phyloP scores from a whole-genome alignment of 352 stramenopile genomes.

The Phytophthora macrochlamydospora region DNA sequence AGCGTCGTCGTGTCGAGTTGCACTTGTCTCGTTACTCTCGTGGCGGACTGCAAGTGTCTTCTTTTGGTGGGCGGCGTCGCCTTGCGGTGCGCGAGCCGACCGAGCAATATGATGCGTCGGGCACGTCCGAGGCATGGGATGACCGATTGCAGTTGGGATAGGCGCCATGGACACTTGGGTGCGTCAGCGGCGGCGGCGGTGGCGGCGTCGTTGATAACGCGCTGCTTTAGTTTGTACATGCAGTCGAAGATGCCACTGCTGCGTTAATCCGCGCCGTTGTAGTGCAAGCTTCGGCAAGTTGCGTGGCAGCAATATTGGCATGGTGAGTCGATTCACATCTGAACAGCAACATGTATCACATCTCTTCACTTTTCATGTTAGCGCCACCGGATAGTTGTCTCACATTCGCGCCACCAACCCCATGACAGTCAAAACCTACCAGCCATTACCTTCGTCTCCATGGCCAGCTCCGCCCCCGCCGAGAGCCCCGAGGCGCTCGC shows the following conservation, averaged over 20 bases:
- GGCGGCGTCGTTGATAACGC: no score
- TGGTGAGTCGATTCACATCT: no score
- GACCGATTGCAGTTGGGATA: background rate
- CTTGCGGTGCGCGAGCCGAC: background rate
- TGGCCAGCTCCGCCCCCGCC: conserved; percentile 36
- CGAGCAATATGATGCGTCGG: background rate
- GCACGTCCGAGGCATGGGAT: background rate
- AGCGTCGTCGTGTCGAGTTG: conserved; percentile 11
- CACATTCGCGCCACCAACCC: no score
- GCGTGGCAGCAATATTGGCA: no score
- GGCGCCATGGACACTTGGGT: background rate
- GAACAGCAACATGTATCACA: no score
- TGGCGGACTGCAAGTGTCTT: background rate
- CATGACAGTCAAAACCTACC: background rate
- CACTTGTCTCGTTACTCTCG: background rate
- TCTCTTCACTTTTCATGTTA: no score
- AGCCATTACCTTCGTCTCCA: conserved; percentile 34
- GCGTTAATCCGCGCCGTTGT: no score
- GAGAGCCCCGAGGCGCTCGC: conserved; percentile 75
- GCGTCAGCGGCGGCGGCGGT: no score
- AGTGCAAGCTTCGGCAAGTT: no score
- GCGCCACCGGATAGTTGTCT: no score
- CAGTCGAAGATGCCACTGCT: no score
- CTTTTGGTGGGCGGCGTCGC: background rate
- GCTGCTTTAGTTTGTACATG: no score